Percentiles rank a stretch among this genome's conserved stretches.
phyloP scores from a whole-genome alignment of 768 basidiomycete species.

The Leucocoprinus leucothites region DNA sequence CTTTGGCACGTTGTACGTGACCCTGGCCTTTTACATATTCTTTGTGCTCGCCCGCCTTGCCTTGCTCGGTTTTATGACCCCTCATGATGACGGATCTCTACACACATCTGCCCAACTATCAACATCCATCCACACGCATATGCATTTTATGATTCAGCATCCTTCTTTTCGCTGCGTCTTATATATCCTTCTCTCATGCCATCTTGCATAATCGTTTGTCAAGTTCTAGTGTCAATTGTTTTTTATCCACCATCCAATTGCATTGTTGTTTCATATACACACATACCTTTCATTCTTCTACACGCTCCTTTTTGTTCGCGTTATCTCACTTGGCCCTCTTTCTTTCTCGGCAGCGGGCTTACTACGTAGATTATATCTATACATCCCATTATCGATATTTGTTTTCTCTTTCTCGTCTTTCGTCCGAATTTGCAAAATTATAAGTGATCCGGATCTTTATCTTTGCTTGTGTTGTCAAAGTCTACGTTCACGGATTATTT shows the following conservation, averaged over 20 bases:
- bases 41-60: constrained; percentile 3
- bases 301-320: constrained; percentile 13
- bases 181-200: constrained; percentile 4
- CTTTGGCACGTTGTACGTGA: too few relatives aligned
- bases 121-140: not conserved
- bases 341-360: constrained; percentile 1
- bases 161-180: not conserved
- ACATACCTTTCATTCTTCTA: constrained; percentile 13
- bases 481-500: too few relatives aligned
- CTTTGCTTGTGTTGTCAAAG: too few relatives aligned
- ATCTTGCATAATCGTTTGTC: constrained; percentile 9
- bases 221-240: not conserved
- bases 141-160: constrained; percentile 7
- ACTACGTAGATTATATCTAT: constrained; percentile 13
- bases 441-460: too few relatives aligned
- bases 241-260: constrained; percentile 11
- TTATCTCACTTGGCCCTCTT: constrained; percentile 6
- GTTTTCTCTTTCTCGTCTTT: constrained; percentile 3
- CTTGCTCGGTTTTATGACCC: constrained; percentile 1
- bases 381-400: constrained; percentile 11
- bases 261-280: not conserved
- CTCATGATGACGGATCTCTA: not conserved
- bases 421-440: too few relatives aligned
- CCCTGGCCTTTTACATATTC: not conserved
- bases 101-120: not conserved